A percentile compares a stretch with the other conserved stretches of the same genome.
Conservation (phyloP, 2,329 filamentous ascomycete species). For the Sporothrix euskadiensis region DNA sequence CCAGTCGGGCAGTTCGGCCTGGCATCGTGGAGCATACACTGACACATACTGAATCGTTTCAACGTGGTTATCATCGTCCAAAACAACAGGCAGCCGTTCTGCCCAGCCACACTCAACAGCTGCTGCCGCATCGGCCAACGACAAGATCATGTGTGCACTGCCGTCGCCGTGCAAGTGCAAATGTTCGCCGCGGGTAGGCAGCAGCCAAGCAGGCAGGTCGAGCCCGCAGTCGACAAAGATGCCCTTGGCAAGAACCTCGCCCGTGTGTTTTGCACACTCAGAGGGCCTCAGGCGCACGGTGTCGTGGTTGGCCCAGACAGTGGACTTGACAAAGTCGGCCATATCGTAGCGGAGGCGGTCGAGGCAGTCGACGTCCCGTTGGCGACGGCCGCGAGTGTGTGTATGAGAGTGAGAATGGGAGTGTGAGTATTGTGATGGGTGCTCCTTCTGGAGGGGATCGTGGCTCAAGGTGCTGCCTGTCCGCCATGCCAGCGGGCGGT, state of each 20-base stretch:
- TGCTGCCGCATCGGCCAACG: slow-evolving; percentile 42
- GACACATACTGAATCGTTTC: slow-evolving; percentile 40
- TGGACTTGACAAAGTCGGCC: slow-evolving; percentile 31
- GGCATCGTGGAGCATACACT: slow-evolving; percentile 45
- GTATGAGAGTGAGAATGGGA: neutral
- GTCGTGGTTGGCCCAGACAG: slow-evolving; percentile 36
- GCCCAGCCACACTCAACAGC: slow-evolving; percentile 45
- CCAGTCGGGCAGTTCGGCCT: slow-evolving; percentile 42
- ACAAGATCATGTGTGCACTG: slow-evolving; percentile 44
- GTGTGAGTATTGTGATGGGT: neutral
- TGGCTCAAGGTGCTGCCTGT: neutral
- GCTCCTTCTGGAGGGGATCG: neutral
- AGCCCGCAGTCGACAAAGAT: slow-evolving; percentile 34
- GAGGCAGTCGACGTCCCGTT: neutral
- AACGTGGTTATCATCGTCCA: slow-evolving; percentile 34
- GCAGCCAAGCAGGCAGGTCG: slow-evolving; percentile 26
- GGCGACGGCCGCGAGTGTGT: slow-evolving; percentile 8
- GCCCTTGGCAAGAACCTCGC: slow-evolving; percentile 35
- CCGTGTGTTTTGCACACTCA: slow-evolving; percentile 35
- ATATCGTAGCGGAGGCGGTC: slow-evolving; percentile 28
- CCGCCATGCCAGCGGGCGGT: slow-evolving; percentile 28
- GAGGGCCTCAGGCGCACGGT: slow-evolving; percentile 38
- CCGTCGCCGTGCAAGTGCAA: slow-evolving; percentile 45
- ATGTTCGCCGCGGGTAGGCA: slow-evolving; percentile 40
- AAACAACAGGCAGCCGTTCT: slow-evolving; percentile 40